phyloP scores from a whole-genome alignment of 2,329 filamentous ascomycete species.

The Aspergillus aculeatinus region DNA sequence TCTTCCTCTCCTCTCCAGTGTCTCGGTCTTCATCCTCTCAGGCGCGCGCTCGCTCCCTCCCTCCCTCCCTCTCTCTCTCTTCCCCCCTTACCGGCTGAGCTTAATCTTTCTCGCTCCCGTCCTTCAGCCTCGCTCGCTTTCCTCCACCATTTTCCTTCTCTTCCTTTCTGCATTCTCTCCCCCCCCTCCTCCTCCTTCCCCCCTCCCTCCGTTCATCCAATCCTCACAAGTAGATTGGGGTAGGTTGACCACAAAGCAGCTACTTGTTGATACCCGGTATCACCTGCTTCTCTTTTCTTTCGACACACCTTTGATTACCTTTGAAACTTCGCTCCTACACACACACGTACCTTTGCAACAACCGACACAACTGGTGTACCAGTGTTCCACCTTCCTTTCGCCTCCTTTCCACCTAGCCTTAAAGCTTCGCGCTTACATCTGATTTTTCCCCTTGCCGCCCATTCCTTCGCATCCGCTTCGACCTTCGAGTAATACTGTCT shows the following conservation, averaged over 20 bases:
- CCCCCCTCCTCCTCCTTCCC: neutral
- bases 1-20: neutral
- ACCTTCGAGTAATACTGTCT: constrained; percentile 13
- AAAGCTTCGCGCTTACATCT: constrained; percentile 17
- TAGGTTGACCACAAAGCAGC: neutral
- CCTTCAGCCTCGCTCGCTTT: constrained; percentile 11
- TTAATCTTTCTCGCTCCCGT: constrained; percentile 8
- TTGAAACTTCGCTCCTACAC: neutral
- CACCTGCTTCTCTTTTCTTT: constrained; percentile 2
- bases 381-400: constrained; percentile 20
- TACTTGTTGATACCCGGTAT: neutral
- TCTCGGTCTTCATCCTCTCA: neutral
- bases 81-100: constrained; percentile 13
- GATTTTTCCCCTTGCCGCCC: constrained; percentile 20
- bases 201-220: neutral
- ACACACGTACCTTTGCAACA: neutral
- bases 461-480: constrained; percentile 12
- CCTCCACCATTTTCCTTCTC: constrained; percentile 8
- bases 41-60: neutral
- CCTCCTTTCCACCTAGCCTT: constrained; percentile 22
- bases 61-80: neutral
- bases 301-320: neutral
- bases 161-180: neutral
- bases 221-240: constrained; percentile 6
- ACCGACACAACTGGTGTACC: constrained; percentile 12